phyloP scores from a whole-genome alignment of 1,284 basidiomycete genomes.

The Cutaneotrichosporon daszewskae region DNA sequence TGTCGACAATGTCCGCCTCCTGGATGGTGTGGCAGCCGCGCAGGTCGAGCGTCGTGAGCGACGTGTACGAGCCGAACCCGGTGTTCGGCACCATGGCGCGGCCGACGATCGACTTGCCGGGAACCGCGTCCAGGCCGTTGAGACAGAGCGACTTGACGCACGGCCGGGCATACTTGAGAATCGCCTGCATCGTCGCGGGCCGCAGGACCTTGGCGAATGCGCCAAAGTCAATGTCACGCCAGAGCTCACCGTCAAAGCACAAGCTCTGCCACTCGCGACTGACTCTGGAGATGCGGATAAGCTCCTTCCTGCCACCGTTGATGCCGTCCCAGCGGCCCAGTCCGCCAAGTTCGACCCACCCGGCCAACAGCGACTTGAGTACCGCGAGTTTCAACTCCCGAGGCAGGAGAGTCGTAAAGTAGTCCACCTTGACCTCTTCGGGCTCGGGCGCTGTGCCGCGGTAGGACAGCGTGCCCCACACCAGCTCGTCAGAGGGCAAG shows the following conservation, averaged over 20 bases:
- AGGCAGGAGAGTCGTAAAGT: conserved; percentile 56
- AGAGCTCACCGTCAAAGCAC: conserved; percentile 81
- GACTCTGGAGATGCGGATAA: conserved; percentile 73
- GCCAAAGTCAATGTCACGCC: conserved; percentile 61
- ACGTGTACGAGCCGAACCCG: conserved; percentile 11
- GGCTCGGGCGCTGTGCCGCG: conserved; percentile 3
- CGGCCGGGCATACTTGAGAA: conserved; percentile 51
- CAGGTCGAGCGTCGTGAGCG: conserved; percentile 57
- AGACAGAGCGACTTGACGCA: conserved; percentile 65
- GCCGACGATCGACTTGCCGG: conserved; percentile 30
- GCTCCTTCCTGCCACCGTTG: conserved; percentile 64
- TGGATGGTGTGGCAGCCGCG: conserved; percentile 65
- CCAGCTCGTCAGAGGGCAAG: conserved; percentile 11
- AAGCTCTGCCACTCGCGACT: conserved; percentile 68
- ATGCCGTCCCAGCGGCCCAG: conserved; percentile 64
- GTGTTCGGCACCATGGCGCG: background rate
- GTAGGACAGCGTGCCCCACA: conserved; percentile 20
- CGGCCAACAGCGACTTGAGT: conserved; percentile 47
- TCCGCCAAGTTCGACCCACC: no score
- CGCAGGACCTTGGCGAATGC: conserved; percentile 53
- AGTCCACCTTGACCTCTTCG: conserved; percentile 2
- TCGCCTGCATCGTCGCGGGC: conserved; percentile 27
- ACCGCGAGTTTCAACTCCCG: conserved; percentile 67
- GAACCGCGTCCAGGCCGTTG: conserved; percentile 59
- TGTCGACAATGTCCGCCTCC: conserved; percentile 60